Evolutionary conservation across 2,329 filamentous ascomycete species (phyloP).

Genomic region (Knoxdaviesia capensis): DNA sequence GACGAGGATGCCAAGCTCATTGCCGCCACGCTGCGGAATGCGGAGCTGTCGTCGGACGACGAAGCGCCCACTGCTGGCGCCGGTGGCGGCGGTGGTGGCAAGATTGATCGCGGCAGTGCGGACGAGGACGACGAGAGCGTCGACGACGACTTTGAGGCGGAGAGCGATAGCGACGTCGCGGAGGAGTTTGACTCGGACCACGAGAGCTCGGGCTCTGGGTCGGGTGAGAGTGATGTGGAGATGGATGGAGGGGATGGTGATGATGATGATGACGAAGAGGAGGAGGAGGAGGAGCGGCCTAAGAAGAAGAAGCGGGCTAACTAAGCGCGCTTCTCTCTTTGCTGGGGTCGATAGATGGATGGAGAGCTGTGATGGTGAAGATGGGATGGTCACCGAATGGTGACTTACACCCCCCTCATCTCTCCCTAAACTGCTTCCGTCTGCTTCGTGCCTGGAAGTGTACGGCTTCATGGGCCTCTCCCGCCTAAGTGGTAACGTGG

Average conservation of each 20-base stretch:
- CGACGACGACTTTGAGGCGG: constrained; percentile 88
- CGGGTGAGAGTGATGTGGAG: constrained; percentile 29
- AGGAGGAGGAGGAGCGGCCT: constrained; percentile 21
- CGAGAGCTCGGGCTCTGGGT: constrained; percentile 58
- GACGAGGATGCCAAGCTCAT: constrained; percentile 73
- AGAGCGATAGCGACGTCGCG: constrained; percentile 84
- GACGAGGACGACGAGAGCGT: constrained; percentile 92
- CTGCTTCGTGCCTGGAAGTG: too few relatives aligned
- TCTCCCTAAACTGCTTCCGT: too few relatives aligned
- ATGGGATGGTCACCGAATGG: too few relatives aligned
- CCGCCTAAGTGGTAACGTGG: too few relatives aligned
- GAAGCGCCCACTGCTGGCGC: constrained; percentile 18
- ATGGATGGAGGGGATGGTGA: constrained; percentile 22
- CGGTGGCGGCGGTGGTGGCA: constrained; percentile 18
- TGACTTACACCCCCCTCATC: too few relatives aligned
- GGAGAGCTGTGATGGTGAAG: too few relatives aligned
- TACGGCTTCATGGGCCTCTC: too few relatives aligned
- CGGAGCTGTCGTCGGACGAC: constrained; percentile 71
- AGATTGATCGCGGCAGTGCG: constrained; percentile 67
- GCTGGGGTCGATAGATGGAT: too few relatives aligned
- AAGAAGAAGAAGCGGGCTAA: constrained; percentile 26
- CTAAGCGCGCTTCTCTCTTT: background rate
- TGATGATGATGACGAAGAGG: constrained; percentile 20
- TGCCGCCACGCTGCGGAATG: constrained; percentile 64
- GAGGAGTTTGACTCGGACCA: constrained; percentile 90